A percentile compares a stretch with the other conserved stretches of the same genome.
Evolutionary conservation across 768 basidiomycete species (phyloP).

Genomic region (Hericium coralloides): DNA sequence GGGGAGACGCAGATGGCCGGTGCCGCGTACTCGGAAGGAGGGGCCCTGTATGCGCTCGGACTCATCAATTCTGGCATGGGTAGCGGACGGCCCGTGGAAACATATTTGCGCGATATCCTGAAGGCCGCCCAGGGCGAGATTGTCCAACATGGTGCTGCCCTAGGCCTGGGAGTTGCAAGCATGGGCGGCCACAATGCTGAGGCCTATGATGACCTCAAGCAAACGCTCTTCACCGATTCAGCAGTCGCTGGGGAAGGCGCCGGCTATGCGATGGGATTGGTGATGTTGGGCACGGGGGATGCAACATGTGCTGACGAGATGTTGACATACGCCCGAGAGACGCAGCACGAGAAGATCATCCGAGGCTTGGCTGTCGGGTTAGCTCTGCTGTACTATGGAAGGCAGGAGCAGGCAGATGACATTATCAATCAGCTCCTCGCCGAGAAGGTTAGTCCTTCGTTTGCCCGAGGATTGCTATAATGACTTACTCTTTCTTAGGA

Average conservation of each 20-base stretch:
- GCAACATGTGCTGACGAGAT: conserved; percentile 81
- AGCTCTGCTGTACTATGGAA: conserved; percentile 87
- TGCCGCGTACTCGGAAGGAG: conserved; percentile 89
- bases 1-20: conserved; percentile 71
- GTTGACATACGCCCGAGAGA: conserved; percentile 93
- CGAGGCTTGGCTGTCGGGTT: conserved; percentile 89
- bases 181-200: conserved; percentile 89
- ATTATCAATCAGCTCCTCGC: conserved; percentile 68
- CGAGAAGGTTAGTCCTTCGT: conserved; percentile 60
- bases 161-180: conserved; percentile 92
- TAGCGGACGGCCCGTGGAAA: conserved; percentile 49
- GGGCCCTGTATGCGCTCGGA: conserved; percentile 91
- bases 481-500: conserved; percentile 45
- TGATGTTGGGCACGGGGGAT: conserved; percentile 94
- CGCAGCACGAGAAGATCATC: conserved; percentile 99
- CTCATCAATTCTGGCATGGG: conserved; percentile 92
- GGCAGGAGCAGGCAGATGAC: conserved; percentile 87
- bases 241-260: conserved; percentile 94
- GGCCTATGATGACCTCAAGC: conserved; percentile 88
- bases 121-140: conserved; percentile 73
- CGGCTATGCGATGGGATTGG: conserved; percentile 95
- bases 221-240: conserved; percentile 84
- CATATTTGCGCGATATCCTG: conserved; percentile 73
- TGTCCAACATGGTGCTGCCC: conserved; percentile 93
- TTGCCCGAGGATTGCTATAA: neutral